Base-by-base conservation (phyloP, 495 filamentous ascomycete species). In the Xylaria cubensis region DNA sequence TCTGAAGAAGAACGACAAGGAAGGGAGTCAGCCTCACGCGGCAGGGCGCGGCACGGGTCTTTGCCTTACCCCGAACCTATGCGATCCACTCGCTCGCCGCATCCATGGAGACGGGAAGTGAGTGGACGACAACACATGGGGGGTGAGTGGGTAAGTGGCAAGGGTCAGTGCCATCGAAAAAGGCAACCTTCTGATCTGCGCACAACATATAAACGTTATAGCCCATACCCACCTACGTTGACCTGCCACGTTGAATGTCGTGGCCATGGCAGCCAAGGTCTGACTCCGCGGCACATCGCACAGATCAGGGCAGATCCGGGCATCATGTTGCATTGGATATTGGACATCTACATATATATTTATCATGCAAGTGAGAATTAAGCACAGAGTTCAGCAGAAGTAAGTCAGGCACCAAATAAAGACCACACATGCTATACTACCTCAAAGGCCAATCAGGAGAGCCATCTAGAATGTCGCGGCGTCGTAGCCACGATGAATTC, bases 11-110 rank as follows among this genome's bases (percentile, higher is more conserved):
- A 41, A 42, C 59, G 19, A 24, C 59, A 42, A 8, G 34, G 15
- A 62, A 34, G 32, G 32, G 0, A 64, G 39, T 64, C 61, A 64
- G 61, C 61, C 61, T 64, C 61, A 64, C 21, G 58, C 61, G 61
- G 32, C 61, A 64, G 61, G 39, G 61, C 61, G 61, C 61, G 61
- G 61, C 61, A 42, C 39, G 5, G 61, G 21, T 21, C 9, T 10
- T 64, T 56, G 65, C 65, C 65, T 67, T 56, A 8, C 65, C 50
- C 34, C 65, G 32, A 53, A 67, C 34, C 48, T 41, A 42, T 55
- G 34, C 32, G 34, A 41, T 41, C 50, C 21, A 55, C 50, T 21
- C 4, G 39, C 34, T 50, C 17, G 65, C 34, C 50, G 50, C 50
- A 67, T 41, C 63, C 64, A 42, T 19, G 65, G 50, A 67, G n/a